Evolutionary conservation across 495 filamentous ascomycete species (phyloP).

Genomic region (Neurospora sp.): DNA sequence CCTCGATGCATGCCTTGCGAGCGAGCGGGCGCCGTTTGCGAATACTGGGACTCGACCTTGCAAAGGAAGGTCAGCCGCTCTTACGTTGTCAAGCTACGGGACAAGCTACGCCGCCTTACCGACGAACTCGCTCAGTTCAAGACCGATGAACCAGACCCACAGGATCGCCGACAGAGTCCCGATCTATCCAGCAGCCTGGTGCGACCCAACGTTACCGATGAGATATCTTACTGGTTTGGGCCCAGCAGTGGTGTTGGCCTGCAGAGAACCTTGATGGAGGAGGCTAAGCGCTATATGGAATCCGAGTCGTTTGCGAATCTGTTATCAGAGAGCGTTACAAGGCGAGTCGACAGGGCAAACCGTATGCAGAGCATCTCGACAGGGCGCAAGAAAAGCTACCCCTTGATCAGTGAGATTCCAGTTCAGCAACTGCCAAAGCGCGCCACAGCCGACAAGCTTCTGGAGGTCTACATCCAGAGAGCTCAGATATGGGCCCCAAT

Average conservation of each 20-base stretch:
- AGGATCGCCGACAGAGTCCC: constrained; percentile 64
- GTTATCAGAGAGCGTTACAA: constrained; percentile 51
- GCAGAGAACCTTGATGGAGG: constrained; percentile 85
- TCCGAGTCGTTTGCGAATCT: constrained; percentile 80
- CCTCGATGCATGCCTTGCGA: constrained; percentile 90
- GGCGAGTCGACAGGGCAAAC: constrained; percentile 19
- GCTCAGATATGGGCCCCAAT: constrained; percentile 78
- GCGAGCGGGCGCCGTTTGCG: constrained; percentile 76
- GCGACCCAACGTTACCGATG: constrained; percentile 67
- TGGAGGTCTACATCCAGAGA: constrained; percentile 73
- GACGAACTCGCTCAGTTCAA: constrained; percentile 54
- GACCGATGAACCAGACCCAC: constrained; percentile 52
- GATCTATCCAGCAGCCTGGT: constrained; percentile 76
- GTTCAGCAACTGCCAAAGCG: constrained; percentile 58
- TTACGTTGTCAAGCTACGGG: constrained; percentile 82
- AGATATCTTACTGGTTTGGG: constrained; percentile 74
- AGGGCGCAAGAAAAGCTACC: constrained; percentile 48
- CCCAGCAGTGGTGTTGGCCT: constrained; percentile 91
- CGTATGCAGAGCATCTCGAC: constrained; percentile 27
- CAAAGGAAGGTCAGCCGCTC: constrained; percentile 65
- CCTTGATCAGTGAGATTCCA: constrained; percentile 65
- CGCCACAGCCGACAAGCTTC: constrained; percentile 56
- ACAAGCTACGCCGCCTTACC: constrained; percentile 68
- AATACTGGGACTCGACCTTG: constrained; percentile 84
- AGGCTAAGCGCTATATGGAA: constrained; percentile 80